Evolutionary conservation across 768 basidiomycete genomes (phyloP), one percentile per base, ranked within the genome.

Genomic region (Pisolithus albus): DNA sequence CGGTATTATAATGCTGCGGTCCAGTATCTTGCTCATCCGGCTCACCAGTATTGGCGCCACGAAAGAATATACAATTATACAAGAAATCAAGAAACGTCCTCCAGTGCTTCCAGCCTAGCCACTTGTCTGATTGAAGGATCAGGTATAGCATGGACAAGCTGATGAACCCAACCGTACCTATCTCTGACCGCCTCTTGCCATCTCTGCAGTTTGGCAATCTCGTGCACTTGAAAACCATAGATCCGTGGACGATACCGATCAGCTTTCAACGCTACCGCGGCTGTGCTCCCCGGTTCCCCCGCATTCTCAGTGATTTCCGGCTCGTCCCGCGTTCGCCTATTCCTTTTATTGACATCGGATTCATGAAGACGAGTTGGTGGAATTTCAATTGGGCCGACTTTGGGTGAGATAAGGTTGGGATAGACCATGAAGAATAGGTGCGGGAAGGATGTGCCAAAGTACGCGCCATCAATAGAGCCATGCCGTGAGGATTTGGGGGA

Each of bases 381-480:
- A 2, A 70, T 59, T 34, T 77, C 76, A 11, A 69, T 63, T 0
- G 82, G 77, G 7, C 78, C 77, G 28, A 72, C 77, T 70, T 96
- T 97, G 28, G 84, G 80, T 19, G 95, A 92, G 40, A 96, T 86
- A 57, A 97, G 82, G 43, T 85, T 82, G 0, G 96, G 94, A 68
- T 98, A 97, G 34, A 97, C 92, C 75, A 98, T 91, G 74, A 94
- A 96, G 45, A 97, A 75, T 50, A 99, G 83, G 66, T 97, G 95
- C 0, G 94, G 92, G 75, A 98, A 97, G 1, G 94, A 96, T 0
- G 93, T 95, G 54, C 96, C 96, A 60, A 99, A 99, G 71, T 95
- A 99, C 2, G 96, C 96, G 26, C 96, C 95, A 65, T 99, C 96
- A 64, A 99, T 97, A 36, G 88, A 87, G 46, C 95, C 95, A 67